phyloP scores from a whole-genome alignment of 2,329 filamentous ascomycete species.

The Leptographium flavum region DNA sequence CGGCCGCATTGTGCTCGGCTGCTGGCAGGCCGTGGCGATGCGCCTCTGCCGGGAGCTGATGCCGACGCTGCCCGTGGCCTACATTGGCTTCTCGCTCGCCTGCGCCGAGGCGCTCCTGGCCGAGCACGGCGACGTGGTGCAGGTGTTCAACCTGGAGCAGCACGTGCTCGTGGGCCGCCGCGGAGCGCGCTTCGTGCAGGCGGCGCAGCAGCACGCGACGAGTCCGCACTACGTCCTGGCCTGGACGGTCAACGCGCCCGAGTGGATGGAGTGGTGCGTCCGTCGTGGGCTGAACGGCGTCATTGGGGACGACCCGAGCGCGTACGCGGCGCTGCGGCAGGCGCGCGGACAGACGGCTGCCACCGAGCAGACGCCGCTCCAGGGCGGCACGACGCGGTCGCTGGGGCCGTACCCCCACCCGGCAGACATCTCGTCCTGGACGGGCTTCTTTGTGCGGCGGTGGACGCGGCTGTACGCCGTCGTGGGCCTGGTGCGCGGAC shows the following conservation, averaged over 20 bases:
- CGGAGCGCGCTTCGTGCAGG: slow-evolving; percentile 51
- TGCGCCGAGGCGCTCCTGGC: slow-evolving; percentile 59
- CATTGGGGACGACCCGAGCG: slow-evolving; percentile 68
- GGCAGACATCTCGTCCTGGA: not conserved
- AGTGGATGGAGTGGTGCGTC: slow-evolving; percentile 72
- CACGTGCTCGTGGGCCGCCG: slow-evolving; percentile 51
- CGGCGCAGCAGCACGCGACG: slow-evolving; percentile 31
- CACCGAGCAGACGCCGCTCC: not conserved
- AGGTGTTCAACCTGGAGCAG: slow-evolving; percentile 69
- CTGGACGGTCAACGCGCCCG: slow-evolving; percentile 77
- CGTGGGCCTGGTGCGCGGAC: slow-evolving; percentile 3
- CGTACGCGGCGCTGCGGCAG: slow-evolving; percentile 44
- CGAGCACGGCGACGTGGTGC: slow-evolving; percentile 40
- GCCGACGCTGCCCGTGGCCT: slow-evolving; percentile 47
- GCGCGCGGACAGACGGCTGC: not conserved
- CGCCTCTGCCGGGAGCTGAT: slow-evolving; percentile 46
- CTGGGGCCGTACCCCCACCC: slow-evolving; percentile 2
- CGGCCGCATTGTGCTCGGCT: slow-evolving; percentile 61
- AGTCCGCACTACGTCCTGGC: slow-evolving; percentile 49
- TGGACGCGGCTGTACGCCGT: slow-evolving; percentile 9
- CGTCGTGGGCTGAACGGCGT: slow-evolving; percentile 56
- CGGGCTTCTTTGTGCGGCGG: slow-evolving; percentile 10
- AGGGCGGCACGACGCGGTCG: not conserved
- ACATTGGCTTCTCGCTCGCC: slow-evolving; percentile 51
- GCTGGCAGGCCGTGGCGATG: slow-evolving; percentile 68